Evolutionary conservation across 2,329 filamentous ascomycete species (phyloP), one percentile per base, ranked within the genome.

Genomic region (Tympanopsis confertula): DNA sequence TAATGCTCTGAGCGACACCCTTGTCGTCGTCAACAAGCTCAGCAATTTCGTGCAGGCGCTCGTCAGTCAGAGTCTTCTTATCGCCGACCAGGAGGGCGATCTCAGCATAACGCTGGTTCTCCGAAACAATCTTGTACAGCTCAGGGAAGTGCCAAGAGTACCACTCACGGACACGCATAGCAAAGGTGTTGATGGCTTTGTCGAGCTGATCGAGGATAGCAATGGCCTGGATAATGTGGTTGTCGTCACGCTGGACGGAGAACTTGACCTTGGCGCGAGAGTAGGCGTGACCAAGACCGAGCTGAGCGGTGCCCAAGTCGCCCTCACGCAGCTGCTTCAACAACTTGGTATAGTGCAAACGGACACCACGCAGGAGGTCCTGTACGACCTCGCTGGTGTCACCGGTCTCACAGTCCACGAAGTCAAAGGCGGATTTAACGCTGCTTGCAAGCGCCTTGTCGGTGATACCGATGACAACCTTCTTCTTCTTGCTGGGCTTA

Each of bases 121-220:
- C 89, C 41, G 85, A 87, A 39, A 91, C 86, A 52, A 98, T 91
- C 66, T 82, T 85, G 63, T 91, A 68, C 37, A 98, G 78, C 69
- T 94, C 88, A 33, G 91, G 93, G 67, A 98, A 98, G 63, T 96
- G 89, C 89, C 89, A 95, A 46, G 86, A 86, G 64, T 96, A 96
- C 86, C 88, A 95, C 65, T 96, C 91, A 35, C 88, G 76, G 36
- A 95, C 83, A 50, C 91, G 82, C 86, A 98, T 96, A 49, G 82
- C 86, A 67, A 95, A 95, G 45, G 86, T 85, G 69, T 98, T 98
- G 63, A 95, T 80, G 40, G 87, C 87, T 71, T 98, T 98, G 70
- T 96, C 91, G 45, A 96, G 76, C 56, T 91, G 84, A 57, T 98
- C 91, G 44, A 98, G 74, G 36, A 87, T 88, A 41, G 86, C 84